A percentile compares a stretch with the other conserved stretches of the same genome.
These are phyloP conservation scores for Xylaria arbuscula DNA, from an alignment of 2,329 filamentous ascomycete species.

Conservation along the genomic window DNA sequence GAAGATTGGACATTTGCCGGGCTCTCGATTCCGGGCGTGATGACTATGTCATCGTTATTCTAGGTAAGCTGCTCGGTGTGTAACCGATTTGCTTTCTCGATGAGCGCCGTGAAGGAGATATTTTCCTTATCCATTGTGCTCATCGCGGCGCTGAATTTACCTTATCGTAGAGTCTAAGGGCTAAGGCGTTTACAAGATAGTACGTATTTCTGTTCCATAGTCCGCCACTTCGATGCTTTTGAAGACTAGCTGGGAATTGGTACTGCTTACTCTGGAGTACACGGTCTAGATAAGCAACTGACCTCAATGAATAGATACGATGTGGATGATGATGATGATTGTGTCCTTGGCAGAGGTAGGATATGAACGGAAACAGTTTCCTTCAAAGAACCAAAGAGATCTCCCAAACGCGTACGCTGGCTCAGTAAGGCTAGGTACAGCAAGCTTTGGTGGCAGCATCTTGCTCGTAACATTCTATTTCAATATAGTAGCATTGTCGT, in stretches of 20 bases:
- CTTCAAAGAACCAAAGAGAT: not conserved
- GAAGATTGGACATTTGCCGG: not conserved
- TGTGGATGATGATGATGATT: not conserved
- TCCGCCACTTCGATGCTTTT: not conserved
- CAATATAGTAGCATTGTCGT: not conserved
- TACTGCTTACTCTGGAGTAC: not conserved
- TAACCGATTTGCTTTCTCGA: not conserved
- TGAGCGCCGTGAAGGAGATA: not conserved
- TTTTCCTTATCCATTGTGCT: not conserved
- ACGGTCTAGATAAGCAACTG: no score
- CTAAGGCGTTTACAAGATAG: not conserved
- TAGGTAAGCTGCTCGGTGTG: not conserved
- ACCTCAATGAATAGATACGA: not conserved
- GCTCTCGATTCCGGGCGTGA: no score
- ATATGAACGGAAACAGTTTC: not conserved
- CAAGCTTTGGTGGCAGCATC: not conserved
- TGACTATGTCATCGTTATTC: not conserved
- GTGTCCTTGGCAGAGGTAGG: no score
- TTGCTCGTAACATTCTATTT: not conserved
- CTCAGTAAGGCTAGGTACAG: not conserved
- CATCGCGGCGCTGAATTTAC: not conserved
- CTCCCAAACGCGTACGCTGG: not conserved
- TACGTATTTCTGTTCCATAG: no score
- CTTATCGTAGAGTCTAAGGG: not conserved
- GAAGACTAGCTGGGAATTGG: not conserved